Conservation (phyloP, 2,329 filamentous ascomycete genomes). For the Akanthomyces lecanii region DNA sequence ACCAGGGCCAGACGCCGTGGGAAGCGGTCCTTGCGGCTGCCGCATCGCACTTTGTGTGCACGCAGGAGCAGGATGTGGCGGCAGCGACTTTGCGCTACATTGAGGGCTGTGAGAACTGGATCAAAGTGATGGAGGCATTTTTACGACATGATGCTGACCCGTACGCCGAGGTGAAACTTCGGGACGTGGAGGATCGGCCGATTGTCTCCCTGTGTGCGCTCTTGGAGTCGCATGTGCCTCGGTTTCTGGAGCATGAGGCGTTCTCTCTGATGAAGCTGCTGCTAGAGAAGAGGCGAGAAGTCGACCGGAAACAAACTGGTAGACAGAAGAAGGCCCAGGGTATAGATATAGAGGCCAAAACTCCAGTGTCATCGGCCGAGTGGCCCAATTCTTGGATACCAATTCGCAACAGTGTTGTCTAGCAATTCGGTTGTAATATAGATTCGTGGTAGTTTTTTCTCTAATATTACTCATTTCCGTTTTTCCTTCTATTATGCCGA, state of each 20-base stretch:
- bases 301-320: background rate
- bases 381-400: constrained; percentile 13
- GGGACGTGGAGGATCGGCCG: background rate
- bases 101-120: background rate
- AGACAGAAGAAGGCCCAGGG: background rate
- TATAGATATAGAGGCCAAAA: background rate
- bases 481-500: too few relatives aligned
- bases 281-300: background rate
- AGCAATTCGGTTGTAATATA: background rate
- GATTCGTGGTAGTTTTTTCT: background rate
- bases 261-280: background rate
- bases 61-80: background rate
- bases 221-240: background rate
- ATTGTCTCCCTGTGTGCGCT: background rate
- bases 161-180: constrained; percentile 4
- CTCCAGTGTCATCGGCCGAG: background rate
- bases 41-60: background rate
- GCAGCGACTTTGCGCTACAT: background rate
- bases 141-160: constrained; percentile 5
- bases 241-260: background rate
- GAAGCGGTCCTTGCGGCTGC: constrained; percentile 6
- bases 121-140: background rate
- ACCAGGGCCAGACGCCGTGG: constrained; percentile 5
- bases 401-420: background rate
- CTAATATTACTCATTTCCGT: background rate